Evolutionary conservation across 1,284 basidiomycete species (phyloP), one percentile per base, ranked within the genome.

Genomic region (Ganoderma resinaceum): DNA sequence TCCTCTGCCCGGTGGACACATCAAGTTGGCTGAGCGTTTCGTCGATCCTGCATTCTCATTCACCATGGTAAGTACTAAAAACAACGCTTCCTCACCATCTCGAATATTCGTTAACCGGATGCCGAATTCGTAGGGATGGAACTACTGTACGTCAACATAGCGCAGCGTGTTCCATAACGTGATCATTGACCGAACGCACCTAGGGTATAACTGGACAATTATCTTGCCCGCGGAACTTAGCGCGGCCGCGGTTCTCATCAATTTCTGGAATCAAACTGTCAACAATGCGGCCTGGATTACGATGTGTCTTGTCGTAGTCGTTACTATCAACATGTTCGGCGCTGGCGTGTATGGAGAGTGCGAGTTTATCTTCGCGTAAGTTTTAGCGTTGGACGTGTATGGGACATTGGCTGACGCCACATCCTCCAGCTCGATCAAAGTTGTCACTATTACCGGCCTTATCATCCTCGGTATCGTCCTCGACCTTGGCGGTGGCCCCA

Each of bases 11-110:
- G 88, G 89, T 69, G 89, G 91, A 63, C 91, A 92, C 78, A 90
- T 93, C 77, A 86, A 82, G 71, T 83, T 93, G 63, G 86, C 91
- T 3, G 86, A 87, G 67, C 89, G 92, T 20, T 93, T 93, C 76
- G 88, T 93, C 38, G 87, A 92, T 74, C 88, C 88, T 14, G 88
- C 90, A 3, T 80, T 93, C 60, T 87, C 89, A 0, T 92, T 92
- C 74, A 84, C 89, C 40, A 87, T 89, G 87, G 78, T 76, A 16
- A 46, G 75, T 62, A 52, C 16, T 33, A 8, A 29, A 3, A 31
- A 33, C 31, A 33, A 55, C 11, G 14, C 18, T 26, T 16, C 26
- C 31, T 5, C 26, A 11, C 6, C 8, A 31, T 55, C 11, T 7
- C 16, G 29, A 5, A 20, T 12, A 49, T 23, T 49, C 33, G 53